These are phyloP conservation scores for Lactarius tabidus DNA, from an alignment of 768 basidiomycete genomes.

Conservation along the genomic window DNA sequence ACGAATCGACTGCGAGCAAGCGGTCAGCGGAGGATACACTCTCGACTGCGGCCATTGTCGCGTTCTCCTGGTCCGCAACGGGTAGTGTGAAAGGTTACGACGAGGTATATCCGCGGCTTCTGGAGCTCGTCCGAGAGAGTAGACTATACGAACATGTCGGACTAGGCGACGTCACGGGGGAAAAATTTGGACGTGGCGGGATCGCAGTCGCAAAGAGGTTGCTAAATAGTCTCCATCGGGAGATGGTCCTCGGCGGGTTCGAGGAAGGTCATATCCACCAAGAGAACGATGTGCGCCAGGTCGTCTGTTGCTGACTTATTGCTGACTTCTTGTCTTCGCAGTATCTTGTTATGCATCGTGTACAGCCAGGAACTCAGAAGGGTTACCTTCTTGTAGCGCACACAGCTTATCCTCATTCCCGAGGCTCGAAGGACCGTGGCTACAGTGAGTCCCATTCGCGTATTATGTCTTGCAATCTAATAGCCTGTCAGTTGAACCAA, in stretches of 20 bases:
- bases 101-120: conserved; percentile 91
- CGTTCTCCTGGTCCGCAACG: conserved; percentile 83
- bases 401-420: conserved; percentile 69
- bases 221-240: conserved; percentile 82
- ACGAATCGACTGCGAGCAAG: conserved; percentile 87
- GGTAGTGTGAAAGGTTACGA: conserved; percentile 98
- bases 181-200: conserved; percentile 29
- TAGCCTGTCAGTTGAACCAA: conserved; percentile 60
- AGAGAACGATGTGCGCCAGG: conserved; percentile 74
- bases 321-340: conserved; percentile 32
- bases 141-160: conserved; percentile 70
- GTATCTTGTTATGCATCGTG: conserved; percentile 93
- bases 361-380: conserved; percentile 85
- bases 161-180: conserved; percentile 32
- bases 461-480: neutral
- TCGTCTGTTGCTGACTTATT: neutral
- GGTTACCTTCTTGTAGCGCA: conserved; percentile 92
- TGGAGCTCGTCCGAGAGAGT: conserved; percentile 84
- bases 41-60: conserved; percentile 88
- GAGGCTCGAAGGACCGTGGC: conserved; percentile 76
- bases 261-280: conserved; percentile 96
- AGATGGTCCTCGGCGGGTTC: conserved; percentile 85
- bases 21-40: conserved; percentile 92
- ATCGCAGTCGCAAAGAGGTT: conserved; percentile 50
- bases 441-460: conserved; percentile 48